Evolutionary conservation across 2,329 filamentous ascomycete genomes (phyloP).

Genomic region (Ascochyta clinopodiicola): DNA sequence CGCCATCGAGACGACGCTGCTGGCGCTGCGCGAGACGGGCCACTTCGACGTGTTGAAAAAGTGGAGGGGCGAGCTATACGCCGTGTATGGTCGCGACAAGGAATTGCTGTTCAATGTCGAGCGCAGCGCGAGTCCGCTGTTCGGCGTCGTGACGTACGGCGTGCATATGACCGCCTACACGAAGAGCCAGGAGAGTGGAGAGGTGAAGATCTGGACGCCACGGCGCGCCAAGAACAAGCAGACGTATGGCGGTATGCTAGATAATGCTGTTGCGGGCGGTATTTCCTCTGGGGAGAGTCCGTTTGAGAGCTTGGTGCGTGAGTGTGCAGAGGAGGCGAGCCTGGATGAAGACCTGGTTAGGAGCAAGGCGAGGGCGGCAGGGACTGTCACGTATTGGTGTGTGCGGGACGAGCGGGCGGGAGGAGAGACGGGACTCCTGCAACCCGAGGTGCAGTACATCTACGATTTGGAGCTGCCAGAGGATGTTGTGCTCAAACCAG

Average conservation of each 20-base stretch:
- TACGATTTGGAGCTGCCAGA: constrained; percentile 83
- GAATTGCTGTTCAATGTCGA: constrained; percentile 53
- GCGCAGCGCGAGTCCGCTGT: constrained; percentile 50
- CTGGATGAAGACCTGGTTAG: constrained; percentile 74
- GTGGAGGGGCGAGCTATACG: constrained; percentile 53
- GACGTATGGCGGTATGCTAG: constrained; percentile 89
- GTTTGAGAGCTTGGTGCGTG: constrained; percentile 82
- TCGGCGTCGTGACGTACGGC: constrained; percentile 54
- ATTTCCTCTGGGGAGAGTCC: constrained; percentile 81
- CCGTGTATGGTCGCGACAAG: constrained; percentile 50
- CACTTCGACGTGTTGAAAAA: constrained; percentile 73
- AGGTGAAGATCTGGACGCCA: constrained; percentile 84
- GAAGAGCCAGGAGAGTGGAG: constrained; percentile 51
- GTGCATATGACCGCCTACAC: constrained; percentile 52
- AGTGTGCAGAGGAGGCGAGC: constrained; percentile 88
- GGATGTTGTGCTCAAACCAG: constrained; percentile 73
- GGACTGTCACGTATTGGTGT: constrained; percentile 84
- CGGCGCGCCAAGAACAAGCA: constrained; percentile 77
- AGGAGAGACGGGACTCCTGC: constrained; percentile 80
- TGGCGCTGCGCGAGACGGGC: constrained; percentile 71
- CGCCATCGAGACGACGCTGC: constrained; percentile 63
- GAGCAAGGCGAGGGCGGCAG: constrained; percentile 62
- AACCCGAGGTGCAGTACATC: constrained; percentile 90
- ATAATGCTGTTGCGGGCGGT: constrained; percentile 91
- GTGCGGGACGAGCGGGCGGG: constrained; percentile 77